Evolutionary conservation across 257 asterid genomes (phyloP).

Genomic region (Scutellaria barbata): DNA sequence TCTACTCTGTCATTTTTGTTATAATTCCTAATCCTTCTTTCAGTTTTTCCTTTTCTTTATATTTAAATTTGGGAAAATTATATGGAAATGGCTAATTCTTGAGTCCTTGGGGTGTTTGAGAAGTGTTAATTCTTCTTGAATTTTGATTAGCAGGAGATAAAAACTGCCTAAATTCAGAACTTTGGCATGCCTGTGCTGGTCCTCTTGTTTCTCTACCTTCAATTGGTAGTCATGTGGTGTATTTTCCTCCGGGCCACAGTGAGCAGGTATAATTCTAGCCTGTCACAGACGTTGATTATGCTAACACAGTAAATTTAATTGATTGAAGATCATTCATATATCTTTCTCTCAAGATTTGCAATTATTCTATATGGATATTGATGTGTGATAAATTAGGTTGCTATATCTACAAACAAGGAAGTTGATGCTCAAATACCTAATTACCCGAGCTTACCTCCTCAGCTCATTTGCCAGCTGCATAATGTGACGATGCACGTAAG

Average conservation of each 20-base stretch:
- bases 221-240: constrained; percentile 80
- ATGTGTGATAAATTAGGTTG: constrained; percentile 44
- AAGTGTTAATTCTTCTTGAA: constrained; percentile 28
- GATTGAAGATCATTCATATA: background rate
- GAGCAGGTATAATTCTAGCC: constrained; percentile 60
- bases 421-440: constrained; percentile 72
- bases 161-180: constrained; percentile 71
- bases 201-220: constrained; percentile 89
- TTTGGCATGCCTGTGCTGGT: constrained; percentile 97
- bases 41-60: background rate
- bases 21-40: constrained; percentile 15
- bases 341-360: constrained; percentile 8
- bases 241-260: constrained; percentile 84
- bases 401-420: constrained; percentile 77
- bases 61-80: background rate
- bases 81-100: background rate
- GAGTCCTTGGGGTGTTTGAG: background rate
- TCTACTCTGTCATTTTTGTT: background rate
- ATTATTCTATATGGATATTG: background rate
- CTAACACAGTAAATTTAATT: background rate
- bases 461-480: constrained; percentile 78
- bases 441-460: constrained; percentile 70
- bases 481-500: constrained; percentile 77
- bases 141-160: constrained; percentile 51
- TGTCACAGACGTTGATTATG: background rate